Conservation (phyloP, 2,329 filamentous ascomycete species). For the Cercospora canescens region DNA sequence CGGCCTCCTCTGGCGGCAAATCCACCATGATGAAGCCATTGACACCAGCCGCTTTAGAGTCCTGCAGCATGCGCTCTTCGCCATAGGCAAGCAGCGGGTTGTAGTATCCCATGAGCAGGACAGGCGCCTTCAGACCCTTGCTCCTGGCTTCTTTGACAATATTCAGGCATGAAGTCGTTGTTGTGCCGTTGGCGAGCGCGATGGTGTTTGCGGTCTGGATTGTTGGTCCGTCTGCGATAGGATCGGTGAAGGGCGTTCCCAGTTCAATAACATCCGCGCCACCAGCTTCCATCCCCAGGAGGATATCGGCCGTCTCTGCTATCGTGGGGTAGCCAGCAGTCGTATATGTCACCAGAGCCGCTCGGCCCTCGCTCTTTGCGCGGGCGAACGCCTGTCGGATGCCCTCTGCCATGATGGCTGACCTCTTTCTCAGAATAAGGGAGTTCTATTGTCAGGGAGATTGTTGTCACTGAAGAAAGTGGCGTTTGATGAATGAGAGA, state of each 20-base stretch:
- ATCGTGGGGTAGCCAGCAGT: constrained; percentile 87
- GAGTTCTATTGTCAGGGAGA: not conserved
- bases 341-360: constrained; percentile 92
- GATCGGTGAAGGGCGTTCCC: constrained; percentile 94
- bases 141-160: constrained; percentile 81
- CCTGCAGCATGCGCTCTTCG: constrained; percentile 81
- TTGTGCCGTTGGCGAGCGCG: constrained; percentile 86
- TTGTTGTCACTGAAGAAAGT: not conserved
- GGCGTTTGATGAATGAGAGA: not conserved
- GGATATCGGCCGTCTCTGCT: constrained; percentile 78
- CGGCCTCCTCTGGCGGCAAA: constrained; percentile 90
- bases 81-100: constrained; percentile 94
- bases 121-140: constrained; percentile 74
- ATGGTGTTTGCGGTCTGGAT: constrained; percentile 93
- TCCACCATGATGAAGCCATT: constrained; percentile 98
- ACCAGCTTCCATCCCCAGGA: constrained; percentile 88
- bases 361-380: constrained; percentile 53
- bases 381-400: constrained; percentile 53
- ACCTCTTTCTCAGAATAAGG: not conserved
- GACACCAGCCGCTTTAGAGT: constrained; percentile 80
- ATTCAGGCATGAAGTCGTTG: constrained; percentile 72
- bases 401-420: constrained; percentile 42
- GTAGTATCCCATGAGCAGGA: constrained; percentile 98
- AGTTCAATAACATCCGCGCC: constrained; percentile 95
- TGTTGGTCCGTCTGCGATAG: constrained; percentile 94